Conservation (phyloP, 2,329 filamentous ascomycete species). For the Bipolaris gigantea region DNA sequence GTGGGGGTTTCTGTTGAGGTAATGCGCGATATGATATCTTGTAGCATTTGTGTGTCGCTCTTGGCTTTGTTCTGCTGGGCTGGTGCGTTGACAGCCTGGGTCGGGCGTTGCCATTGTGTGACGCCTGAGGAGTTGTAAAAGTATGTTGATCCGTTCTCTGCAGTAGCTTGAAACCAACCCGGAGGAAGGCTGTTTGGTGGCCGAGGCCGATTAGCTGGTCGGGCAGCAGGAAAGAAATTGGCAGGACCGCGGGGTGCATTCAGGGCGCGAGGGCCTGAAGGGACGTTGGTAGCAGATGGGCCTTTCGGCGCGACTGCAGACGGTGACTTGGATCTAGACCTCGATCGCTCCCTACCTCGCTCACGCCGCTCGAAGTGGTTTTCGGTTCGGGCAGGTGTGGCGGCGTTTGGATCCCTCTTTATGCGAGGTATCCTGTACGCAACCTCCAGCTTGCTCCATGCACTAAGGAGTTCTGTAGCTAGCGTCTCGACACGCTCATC, state of each 20-base stretch:
- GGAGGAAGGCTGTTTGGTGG: conserved; percentile 66
- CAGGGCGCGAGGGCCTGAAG: conserved; percentile 53
- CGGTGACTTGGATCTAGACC: conserved; percentile 54
- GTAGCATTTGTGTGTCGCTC: conserved; percentile 73
- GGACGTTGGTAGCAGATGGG: conserved; percentile 42
- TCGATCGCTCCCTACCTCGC: conserved; percentile 51
- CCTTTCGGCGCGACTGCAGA: conserved; percentile 44
- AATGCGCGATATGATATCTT: conserved; percentile 75
- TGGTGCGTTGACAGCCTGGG: conserved; percentile 64
- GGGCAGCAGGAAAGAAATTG: conserved; percentile 54
- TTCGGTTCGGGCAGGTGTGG: conserved; percentile 34
- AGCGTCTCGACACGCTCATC: conserved; percentile 75
- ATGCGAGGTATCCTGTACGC: conserved; percentile 92
- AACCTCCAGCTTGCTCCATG: conserved; percentile 87
- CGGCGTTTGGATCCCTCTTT: conserved; percentile 72
- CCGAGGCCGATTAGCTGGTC: conserved; percentile 54
- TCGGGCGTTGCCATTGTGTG: conserved; percentile 82
- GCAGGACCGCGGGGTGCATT: conserved; percentile 60
- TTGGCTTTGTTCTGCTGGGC: conserved; percentile 63
- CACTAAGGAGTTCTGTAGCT: conserved; percentile 71
- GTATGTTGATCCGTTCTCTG: conserved; percentile 69
- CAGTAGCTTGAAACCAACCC: conserved; percentile 83
- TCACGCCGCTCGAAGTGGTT: conserved; percentile 66
- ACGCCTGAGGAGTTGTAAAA: conserved; percentile 76
- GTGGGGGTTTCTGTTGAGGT: conserved; percentile 66